Conservation (phyloP, 306 rosid species). For the Hippophae tibetana region DNA sequence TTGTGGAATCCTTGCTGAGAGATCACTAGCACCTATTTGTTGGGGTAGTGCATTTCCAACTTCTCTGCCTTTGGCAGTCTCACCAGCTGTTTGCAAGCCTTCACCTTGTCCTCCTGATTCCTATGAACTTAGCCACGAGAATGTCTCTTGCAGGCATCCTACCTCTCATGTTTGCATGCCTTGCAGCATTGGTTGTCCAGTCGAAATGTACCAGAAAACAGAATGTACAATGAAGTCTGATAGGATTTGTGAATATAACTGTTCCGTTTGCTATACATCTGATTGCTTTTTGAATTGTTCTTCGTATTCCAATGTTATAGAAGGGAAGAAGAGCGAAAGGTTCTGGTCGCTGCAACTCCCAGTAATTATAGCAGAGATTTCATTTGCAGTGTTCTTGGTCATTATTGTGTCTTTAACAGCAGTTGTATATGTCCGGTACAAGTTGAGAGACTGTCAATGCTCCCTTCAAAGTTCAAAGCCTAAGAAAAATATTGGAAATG, state of each 20-base stretch:
- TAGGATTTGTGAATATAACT: constrained; percentile 69
- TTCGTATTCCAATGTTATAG: constrained; percentile 20
- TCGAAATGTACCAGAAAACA: constrained; percentile 55
- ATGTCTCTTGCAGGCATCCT: constrained; percentile 43
- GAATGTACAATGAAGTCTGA: constrained; percentile 50
- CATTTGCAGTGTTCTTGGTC: constrained; percentile 58
- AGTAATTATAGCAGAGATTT: constrained; percentile 58
- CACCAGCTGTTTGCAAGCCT: constrained; percentile 54
- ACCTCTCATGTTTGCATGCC: constrained; percentile 55
- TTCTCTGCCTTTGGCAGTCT: constrained; percentile 66
- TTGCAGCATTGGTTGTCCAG: constrained; percentile 59
- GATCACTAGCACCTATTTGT: constrained; percentile 68
- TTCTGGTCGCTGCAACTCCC: constrained; percentile 66
- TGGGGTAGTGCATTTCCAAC: constrained; percentile 89
- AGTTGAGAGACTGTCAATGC: constrained; percentile 55
- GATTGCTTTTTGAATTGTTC: constrained; percentile 62
- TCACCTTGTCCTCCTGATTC: constrained; percentile 67
- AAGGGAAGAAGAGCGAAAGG: constrained; percentile 39
- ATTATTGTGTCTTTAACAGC: constrained; percentile 53
- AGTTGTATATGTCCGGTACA: constrained; percentile 57
- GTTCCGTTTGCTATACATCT: constrained; percentile 49
- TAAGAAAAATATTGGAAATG: constrained; percentile 30
- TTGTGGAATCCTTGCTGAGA: constrained; percentile 67
- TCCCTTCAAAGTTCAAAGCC: constrained; percentile 26
- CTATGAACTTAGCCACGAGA: constrained; percentile 39